A percentile compares a stretch with the other conserved stretches of the same genome.
phyloP scores from a whole-genome alignment of 2,329 filamentous ascomycete species.

The Capronia coronata region DNA sequence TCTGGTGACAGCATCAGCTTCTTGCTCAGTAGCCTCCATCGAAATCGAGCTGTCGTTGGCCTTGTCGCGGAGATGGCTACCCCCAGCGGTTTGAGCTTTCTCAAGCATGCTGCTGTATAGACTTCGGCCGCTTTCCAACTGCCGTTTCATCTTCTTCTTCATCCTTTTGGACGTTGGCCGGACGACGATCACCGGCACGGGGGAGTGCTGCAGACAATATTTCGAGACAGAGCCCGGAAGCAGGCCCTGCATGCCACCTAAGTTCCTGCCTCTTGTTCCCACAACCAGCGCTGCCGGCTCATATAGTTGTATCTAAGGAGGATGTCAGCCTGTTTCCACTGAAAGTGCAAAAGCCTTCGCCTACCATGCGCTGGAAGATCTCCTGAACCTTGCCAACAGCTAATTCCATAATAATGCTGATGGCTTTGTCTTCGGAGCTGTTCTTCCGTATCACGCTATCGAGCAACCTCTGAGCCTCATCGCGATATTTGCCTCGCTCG shows the following conservation, averaged over 20 bases:
- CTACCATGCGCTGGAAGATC: slow-evolving; percentile 82
- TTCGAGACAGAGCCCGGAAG: slow-evolving; percentile 87
- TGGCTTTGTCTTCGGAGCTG: slow-evolving; percentile 66
- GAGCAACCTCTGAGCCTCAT: slow-evolving; percentile 68
- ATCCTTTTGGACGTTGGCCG: slow-evolving; percentile 78
- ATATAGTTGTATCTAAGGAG: slow-evolving; percentile 72
- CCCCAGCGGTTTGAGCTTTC: slow-evolving; percentile 49
- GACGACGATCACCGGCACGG: slow-evolving; percentile 87
- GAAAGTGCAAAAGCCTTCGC: slow-evolving; percentile 2
- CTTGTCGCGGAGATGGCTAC: slow-evolving; percentile 46
- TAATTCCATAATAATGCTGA: slow-evolving; percentile 79
- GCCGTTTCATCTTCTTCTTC: slow-evolving; percentile 82
- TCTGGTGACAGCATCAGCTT: slow-evolving; percentile 45
- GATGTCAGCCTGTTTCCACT: slow-evolving; percentile 17
- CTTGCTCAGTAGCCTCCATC: slow-evolving; percentile 39
- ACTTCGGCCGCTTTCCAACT: slow-evolving; percentile 66
- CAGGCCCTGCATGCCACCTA: slow-evolving; percentile 79
- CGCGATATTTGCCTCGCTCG: slow-evolving; percentile 64
- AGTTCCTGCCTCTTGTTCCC: slow-evolving; percentile 74
- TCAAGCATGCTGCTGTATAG: slow-evolving; percentile 74
- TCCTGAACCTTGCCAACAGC: slow-evolving; percentile 83
- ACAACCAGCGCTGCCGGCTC: slow-evolving; percentile 88
- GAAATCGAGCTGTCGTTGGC: slow-evolving; percentile 29
- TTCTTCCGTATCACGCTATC: slow-evolving; percentile 74
- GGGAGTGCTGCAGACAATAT: slow-evolving; percentile 89